Conservation (phyloP, 495 filamentous ascomycete genomes). For the Penicillium manginii region DNA sequence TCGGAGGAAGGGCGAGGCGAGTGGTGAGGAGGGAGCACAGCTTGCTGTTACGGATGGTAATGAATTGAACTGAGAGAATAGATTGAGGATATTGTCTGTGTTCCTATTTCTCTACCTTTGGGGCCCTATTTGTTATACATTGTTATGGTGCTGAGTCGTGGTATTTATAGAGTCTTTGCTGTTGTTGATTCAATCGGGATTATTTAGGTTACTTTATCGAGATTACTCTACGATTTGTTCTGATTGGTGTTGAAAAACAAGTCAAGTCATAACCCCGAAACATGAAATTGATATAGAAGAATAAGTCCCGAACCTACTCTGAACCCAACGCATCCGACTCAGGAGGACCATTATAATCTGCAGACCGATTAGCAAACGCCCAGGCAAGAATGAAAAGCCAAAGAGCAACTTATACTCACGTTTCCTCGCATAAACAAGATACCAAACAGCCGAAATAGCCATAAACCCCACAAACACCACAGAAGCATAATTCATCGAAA, state of each 20-base stretch:
- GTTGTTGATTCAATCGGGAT: neutral
- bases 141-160: neutral
- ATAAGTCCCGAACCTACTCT: neutral
- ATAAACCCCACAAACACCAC: constrained; percentile 65
- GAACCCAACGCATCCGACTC: constrained; percentile 39
- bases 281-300: no score
- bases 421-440: constrained; percentile 47
- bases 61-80: neutral
- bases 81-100: no score
- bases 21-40: constrained; percentile 32
- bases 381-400: constrained; percentile 2
- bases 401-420: constrained; percentile 35
- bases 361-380: constrained; percentile 8
- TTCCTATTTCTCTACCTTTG: no score
- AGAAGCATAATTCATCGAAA: constrained; percentile 63
- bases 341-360: constrained; percentile 53
- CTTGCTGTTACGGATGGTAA: constrained; percentile 27
- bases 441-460: constrained; percentile 48
- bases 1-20: constrained; percentile 26
- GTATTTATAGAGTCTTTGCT: neutral
- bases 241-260: no score
- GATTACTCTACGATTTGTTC: no score
- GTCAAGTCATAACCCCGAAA: no score
- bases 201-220: neutral
- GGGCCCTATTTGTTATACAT: neutral